Base-by-base conservation (phyloP, 2,329 filamentous ascomycete genomes). In the Leptodontidium sp. region DNA sequence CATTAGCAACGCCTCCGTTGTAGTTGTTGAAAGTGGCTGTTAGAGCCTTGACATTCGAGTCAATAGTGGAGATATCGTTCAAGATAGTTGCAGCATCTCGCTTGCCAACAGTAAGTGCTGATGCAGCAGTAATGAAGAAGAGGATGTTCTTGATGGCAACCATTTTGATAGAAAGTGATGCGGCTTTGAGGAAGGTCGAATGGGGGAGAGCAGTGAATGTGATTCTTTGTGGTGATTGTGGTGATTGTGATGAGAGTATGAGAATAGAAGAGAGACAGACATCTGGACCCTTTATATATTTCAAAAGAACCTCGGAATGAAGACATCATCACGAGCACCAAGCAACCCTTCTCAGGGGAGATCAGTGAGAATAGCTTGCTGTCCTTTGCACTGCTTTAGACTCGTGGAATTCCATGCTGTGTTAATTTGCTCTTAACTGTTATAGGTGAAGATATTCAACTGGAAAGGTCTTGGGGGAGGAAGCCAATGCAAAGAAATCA, bases 21-120 rank as follows among this genome's bases (percentile, higher is more conserved):
- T 82, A 83, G 57, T 77, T 76, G n/a, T 77, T 75, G 29, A 82
- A 83, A 40, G 83, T 82, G 15, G 78, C 73, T 74, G 83, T 84
- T 59, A 83, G 84, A 24, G 83, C 83, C 67, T 81, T 83, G 61
- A 78, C 75, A 70, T 84, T 84, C 47, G 78, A 77, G 38, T 83
- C 81, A 72, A 84, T 80, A 8, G 82, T 83, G 47, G 81, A 43
- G 24, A 72, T 70, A 45, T 72, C 69, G 29, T 29, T 47, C 5
- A 70, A 63, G 40, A 73, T 66, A 8, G 61, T 68, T 17, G 6
- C 45, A 0, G 58, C 24, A 35, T 70, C 64, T 59, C 68, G 66
- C 45, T 67, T 68, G 35, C 35, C 43, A 15, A 73, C 59, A 55
- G 59, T 38, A 21, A 65, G 55, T 15, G 71, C 68, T 61, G 70